Evolutionary conservation across 2,329 filamentous ascomycete genomes (phyloP).

Genomic region (Drechslerella stenobrocha): DNA sequence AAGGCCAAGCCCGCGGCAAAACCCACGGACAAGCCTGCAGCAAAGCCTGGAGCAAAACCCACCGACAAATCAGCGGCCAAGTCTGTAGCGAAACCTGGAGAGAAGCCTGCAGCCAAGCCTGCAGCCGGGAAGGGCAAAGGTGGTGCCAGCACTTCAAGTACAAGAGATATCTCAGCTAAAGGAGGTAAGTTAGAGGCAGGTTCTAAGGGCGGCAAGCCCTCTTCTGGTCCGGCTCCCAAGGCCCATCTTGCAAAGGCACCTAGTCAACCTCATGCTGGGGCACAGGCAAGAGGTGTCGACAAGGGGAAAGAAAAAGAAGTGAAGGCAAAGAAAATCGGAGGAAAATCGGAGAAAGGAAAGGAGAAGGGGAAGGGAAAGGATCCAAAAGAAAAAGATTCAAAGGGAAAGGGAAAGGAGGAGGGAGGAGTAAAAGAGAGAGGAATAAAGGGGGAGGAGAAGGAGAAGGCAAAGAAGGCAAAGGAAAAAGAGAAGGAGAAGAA

Average conservation of each 20-base stretch:
- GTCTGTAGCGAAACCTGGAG: not conserved
- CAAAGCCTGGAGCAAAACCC: not conserved
- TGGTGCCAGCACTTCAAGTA: not conserved
- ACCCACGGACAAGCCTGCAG: not conserved
- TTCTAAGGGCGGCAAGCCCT: not conserved
- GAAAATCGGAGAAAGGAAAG: not conserved
- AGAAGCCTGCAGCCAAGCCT: not conserved
- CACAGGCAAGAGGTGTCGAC: not conserved
- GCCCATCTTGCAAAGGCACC: not conserved
- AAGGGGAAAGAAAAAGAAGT: not conserved
- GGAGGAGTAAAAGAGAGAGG: not conserved
- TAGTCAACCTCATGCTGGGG: not conserved
- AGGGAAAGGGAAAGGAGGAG: not conserved
- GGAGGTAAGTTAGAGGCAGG: not conserved
- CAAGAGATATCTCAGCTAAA: not conserved
- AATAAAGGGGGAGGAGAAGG: not conserved
- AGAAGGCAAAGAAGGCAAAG: not conserved
- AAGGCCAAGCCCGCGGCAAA: not conserved
- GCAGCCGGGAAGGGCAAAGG: not conserved
- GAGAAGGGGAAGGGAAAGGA: constrained; percentile 4
- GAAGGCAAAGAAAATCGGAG: not conserved
- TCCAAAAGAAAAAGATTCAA: not conserved
- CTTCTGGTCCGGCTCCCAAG: not conserved
- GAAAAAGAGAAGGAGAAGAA: constrained; percentile 2
- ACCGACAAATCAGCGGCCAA: not conserved